phyloP scores from a whole-genome alignment of 495 filamentous ascomycete genomes.

The Halenospora varia region DNA sequence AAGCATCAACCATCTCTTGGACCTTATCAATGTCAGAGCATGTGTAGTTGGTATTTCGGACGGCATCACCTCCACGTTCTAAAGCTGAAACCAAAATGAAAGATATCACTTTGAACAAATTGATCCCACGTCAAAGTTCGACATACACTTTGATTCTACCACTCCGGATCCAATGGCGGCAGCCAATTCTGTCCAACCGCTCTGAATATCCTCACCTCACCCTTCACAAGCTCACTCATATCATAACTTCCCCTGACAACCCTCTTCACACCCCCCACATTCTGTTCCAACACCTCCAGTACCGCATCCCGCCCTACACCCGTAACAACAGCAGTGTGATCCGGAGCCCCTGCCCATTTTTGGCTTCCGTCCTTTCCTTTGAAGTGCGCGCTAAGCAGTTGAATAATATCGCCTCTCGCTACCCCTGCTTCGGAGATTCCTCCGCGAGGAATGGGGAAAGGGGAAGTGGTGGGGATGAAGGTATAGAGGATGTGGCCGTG shows the following conservation, averaged over 20 bases:
- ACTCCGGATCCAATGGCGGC: conserved; percentile 18
- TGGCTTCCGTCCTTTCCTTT: conserved; percentile 17
- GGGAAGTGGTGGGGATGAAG: conserved; percentile 25
- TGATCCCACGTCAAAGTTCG: no score
- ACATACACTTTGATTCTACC: no score
- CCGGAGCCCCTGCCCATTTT: conserved; percentile 29
- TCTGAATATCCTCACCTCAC: conserved; percentile 30
- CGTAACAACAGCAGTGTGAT: conserved; percentile 35
- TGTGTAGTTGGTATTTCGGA: no score
- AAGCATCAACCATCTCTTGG: no score
- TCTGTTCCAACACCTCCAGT: conserved; percentile 34
- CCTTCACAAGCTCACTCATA: conserved; percentile 24
- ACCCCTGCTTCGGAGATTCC: conserved; percentile 26
- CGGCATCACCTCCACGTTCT: no score
- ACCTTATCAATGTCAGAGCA: no score
- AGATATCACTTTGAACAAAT: no score
- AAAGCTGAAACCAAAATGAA: no score
- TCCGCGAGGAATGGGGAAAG: conserved; percentile 21
- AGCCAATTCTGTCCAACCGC: conserved; percentile 25
- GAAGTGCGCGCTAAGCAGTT: conserved; percentile 33
- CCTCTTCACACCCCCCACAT: conserved; percentile 28
- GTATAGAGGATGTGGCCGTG: conserved; percentile 30
- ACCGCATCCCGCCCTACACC: conserved; percentile 26
- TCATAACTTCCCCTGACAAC: conserved; percentile 27
- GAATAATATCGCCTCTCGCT: conserved; percentile 34